phyloP scores from a whole-genome alignment of 2,329 filamentous ascomycete genomes.

The Penicillium corylophilum region DNA sequence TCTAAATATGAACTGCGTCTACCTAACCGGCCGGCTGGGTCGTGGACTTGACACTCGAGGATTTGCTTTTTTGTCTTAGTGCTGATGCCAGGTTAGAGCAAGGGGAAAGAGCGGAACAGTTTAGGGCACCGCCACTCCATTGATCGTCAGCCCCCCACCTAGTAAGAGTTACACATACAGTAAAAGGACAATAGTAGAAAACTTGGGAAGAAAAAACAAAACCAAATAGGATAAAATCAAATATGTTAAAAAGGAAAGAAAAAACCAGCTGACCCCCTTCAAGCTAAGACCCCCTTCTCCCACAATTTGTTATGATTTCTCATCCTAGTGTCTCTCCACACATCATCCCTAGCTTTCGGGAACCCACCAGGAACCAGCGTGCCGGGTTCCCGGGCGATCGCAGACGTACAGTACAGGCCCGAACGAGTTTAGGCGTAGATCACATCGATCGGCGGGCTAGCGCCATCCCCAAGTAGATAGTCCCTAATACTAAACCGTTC shows the following conservation, averaged over 20 bases:
- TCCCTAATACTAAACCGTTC: conserved; percentile 13
- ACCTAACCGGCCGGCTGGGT: not conserved
- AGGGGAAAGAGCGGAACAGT: conserved; percentile 8
- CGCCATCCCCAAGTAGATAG: conserved; percentile 12
- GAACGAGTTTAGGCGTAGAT: conserved; percentile 27
- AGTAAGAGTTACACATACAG: conserved; percentile 24
- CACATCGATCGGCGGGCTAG: conserved; percentile 16
- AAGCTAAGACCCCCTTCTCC: conserved; percentile 5
- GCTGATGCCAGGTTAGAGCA: conserved; percentile 8
- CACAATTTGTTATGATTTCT: not conserved
- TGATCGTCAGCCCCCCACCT: conserved; percentile 23
- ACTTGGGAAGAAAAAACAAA: conserved; percentile 1
- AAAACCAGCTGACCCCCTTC: not conserved
- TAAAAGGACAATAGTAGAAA: conserved; percentile 2
- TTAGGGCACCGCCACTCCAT: conserved; percentile 17
- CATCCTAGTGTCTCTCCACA: not conserved
- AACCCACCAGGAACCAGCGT: conserved; percentile 22
- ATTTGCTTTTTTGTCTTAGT: not conserved
- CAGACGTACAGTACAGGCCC: conserved; percentile 18
- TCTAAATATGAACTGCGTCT: not conserved
- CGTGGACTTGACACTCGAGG: not conserved
- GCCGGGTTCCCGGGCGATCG: conserved; percentile 25
- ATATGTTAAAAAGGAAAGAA: not conserved
- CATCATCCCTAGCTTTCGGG: conserved; percentile 16
- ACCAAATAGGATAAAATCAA: not conserved